These are phyloP conservation scores for Skeletonema marinoi DNA, from an alignment of 108 stramenopile genomes.

Conservation along the genomic window DNA sequence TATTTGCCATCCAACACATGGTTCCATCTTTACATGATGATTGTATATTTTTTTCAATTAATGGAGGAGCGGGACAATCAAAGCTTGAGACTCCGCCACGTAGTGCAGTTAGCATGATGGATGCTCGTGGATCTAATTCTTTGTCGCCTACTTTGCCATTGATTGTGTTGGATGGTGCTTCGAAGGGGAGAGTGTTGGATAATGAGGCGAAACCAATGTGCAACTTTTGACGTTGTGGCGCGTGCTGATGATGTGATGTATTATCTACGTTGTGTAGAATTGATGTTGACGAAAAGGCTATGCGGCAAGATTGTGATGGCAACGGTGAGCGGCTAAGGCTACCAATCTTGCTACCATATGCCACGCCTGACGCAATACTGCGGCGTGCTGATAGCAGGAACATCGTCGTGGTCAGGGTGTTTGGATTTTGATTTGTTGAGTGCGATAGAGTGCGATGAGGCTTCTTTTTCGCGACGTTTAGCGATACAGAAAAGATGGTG, in stretches of 20 bases:
- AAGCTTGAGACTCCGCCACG: conserved; percentile 20
- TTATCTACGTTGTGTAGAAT: not conserved
- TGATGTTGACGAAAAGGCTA: not conserved
- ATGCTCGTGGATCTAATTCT: conserved; percentile 12
- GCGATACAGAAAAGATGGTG: too few species aligned
- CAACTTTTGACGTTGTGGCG: conserved; percentile 10
- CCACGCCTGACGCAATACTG: too few species aligned
- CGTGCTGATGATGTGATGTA: not conserved
- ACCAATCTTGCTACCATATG: too few species aligned
- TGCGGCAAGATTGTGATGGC: not conserved
- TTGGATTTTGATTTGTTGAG: not conserved
- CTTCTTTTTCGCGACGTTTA: too few species aligned
- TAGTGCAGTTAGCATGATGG: conserved; percentile 31
- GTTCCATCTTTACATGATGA: not conserved
- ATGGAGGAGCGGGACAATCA: conserved; percentile 36
- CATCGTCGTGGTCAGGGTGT: not conserved
- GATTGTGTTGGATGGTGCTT: not conserved
- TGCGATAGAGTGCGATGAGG: too few species aligned
- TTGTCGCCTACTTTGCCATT: not conserved
- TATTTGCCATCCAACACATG: conserved; percentile 35
- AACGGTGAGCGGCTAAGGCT: not conserved
- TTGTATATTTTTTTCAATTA: conserved; percentile 2
- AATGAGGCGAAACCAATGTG: conserved; percentile 38
- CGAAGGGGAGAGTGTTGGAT: conserved; percentile 26
- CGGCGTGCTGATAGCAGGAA: too few species aligned